A percentile compares a stretch with the other conserved stretches of the same genome.
These are phyloP conservation scores for Hanseniaspora lindneri DNA, from an alignment of 805 yeast species.

Conservation along the genomic window DNA sequence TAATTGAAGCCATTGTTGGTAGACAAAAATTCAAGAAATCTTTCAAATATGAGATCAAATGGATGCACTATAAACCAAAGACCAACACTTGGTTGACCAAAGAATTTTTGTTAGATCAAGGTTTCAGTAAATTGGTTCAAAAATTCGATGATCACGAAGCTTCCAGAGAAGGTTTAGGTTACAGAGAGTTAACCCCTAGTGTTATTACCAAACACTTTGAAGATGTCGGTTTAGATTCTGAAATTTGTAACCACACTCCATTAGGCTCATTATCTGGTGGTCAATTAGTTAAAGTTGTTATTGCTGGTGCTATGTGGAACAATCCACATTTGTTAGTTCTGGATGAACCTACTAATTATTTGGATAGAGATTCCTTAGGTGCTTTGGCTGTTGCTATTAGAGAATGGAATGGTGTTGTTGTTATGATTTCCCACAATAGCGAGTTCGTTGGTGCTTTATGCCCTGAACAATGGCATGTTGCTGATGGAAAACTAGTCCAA, in stretches of 20 bases:
- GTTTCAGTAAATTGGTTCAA: conserved; percentile 83
- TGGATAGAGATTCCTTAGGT: conserved; percentile 95
- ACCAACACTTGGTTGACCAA: conserved; percentile 88
- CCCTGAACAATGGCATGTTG: conserved; percentile 97
- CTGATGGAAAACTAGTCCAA: conserved; percentile 77
- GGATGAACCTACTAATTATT: conserved; percentile 96
- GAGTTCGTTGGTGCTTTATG: conserved; percentile 95
- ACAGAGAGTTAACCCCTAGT: conserved; percentile 83
- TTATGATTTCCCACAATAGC: conserved; percentile 93
- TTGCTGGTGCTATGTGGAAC: conserved; percentile 99
- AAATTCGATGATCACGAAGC: conserved; percentile 98
- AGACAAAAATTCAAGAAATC: conserved; percentile 93
- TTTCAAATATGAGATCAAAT: conserved; percentile 92
- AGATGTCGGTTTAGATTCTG: conserved; percentile 94
- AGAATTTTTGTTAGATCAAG: conserved; percentile 67
- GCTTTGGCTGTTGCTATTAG: conserved; percentile 95
- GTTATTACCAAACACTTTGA: conserved; percentile 94
- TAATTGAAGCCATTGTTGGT: conserved; percentile 89
- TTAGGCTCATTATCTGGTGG: conserved; percentile 96
- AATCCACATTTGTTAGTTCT: conserved; percentile 92
- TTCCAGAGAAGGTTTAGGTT: conserved; percentile 96
- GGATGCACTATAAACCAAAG: conserved; percentile 86
- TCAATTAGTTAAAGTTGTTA: conserved; percentile 93
- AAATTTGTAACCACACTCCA: conserved; percentile 96
- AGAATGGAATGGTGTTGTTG: conserved; percentile 97